Evolutionary conservation across 805 yeast species (phyloP).

Genomic region (Ogataea glucozyma): DNA sequence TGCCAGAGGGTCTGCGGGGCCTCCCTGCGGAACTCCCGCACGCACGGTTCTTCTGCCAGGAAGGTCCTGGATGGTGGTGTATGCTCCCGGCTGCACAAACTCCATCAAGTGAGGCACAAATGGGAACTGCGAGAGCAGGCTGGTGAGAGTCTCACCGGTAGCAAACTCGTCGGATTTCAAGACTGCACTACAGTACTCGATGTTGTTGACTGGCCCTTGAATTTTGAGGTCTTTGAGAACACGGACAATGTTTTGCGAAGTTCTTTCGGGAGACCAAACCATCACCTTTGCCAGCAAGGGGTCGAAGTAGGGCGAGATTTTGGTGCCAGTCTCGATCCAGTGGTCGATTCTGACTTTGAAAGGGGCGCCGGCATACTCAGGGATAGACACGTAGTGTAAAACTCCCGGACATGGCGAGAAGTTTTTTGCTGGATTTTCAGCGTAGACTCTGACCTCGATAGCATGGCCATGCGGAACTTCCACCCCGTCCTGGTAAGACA

Average conservation of each 20-base stretch:
- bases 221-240: conserved; percentile 85
- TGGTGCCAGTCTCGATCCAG: conserved; percentile 90
- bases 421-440: conserved; percentile 94
- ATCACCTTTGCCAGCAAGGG: conserved; percentile 95
- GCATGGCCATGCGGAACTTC: conserved; percentile 71
- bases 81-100: conserved; percentile 85
- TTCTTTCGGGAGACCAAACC: conserved; percentile 87
- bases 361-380: conserved; percentile 35
- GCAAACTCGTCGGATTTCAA: conserved; percentile 81
- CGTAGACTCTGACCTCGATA: conserved; percentile 94
- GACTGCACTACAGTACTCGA: conserved; percentile 83
- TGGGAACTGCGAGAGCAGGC: conserved; percentile 74
- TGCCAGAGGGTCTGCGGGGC: conserved; percentile 94
- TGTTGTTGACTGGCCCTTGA: conserved; percentile 83
- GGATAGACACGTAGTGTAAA: conserved; percentile 78
- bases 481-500: conserved; percentile 11
- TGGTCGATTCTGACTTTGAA: conserved; percentile 88
- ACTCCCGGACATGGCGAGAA: conserved; percentile 97
- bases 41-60: conserved; percentile 88
- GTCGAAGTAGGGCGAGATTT: conserved; percentile 88
- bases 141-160: conserved; percentile 79
- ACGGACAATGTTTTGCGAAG: conserved; percentile 72
- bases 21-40: conserved; percentile 96
- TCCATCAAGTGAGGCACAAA: conserved; percentile 85
- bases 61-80: conserved; percentile 94